Evolutionary conservation across 805 yeast species (phyloP), one percentile per base, ranked within the genome.

Genomic region (Starmerella potacharoeniae): DNA sequence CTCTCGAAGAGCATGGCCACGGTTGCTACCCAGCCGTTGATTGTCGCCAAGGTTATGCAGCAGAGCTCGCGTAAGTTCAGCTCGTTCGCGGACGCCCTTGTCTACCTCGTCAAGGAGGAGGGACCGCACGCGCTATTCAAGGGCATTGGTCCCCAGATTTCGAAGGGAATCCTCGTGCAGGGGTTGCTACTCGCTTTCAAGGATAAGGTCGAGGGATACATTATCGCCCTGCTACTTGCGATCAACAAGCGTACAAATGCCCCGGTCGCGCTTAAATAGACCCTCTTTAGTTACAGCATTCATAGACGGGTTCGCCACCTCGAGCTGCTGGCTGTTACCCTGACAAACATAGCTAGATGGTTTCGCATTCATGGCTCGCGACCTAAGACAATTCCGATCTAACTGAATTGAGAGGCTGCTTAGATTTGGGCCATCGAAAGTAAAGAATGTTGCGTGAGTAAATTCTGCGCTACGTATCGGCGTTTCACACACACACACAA

Each of bases 151-250:
- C 95, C 95, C 6, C 95, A 87, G 67, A 73, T 87, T 55, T 67
- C 81, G 41, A 87, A 87, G 73, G 95, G 93, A 1, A 83, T 86
- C 2, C 68, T 87, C 44, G 95, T 86, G 5, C 95, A 87, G 68
- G 95, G 95, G 0, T 73, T 87, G 57, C 73, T 87, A 62, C 84
- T 87, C 65, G 84, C 84, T 82, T 84, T 83, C 69, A 85, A 81
- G 69, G 93, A 85, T 62, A 86, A 83, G 66, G 74, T 67, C 58
- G 73, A 69, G 62, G 60, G 65, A 16, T 60, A 62, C 55, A 61
- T 69, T 51, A 55, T 66, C 40, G 52, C 59, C 46, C 58, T 66
- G 40, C 55, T 64, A 6, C 39, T 48, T 14, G 51, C 31, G 10
- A 6, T 48, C n/a, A 48, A 37, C 35, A 48, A 33, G 40, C 49